Percentiles rank a stretch among this genome's conserved stretches.
Evolutionary conservation across 345 rosid species (phyloP).

Genomic region (Noccaea caerulescens): DNA sequence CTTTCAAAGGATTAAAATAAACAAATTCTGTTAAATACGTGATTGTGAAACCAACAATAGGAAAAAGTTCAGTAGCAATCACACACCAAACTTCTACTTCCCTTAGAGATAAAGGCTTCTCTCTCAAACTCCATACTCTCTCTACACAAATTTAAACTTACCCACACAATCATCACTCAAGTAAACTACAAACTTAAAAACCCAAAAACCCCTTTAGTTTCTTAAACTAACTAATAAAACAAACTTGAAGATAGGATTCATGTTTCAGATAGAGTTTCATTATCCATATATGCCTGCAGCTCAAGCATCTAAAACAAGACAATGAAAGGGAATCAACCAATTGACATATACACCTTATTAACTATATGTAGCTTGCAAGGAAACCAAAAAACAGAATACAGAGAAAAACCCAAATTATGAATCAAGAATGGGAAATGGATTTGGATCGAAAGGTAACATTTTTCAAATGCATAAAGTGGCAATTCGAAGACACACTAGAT

Average conservation of each 20-base stretch:
- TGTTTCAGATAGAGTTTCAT: slow-evolving; percentile 53
- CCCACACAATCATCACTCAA: slow-evolving; percentile 30
- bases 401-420: slow-evolving; percentile 5
- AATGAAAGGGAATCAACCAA: slow-evolving; percentile 43
- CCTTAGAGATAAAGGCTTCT: slow-evolving; percentile 49
- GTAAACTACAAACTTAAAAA: slow-evolving; percentile 30
- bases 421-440: slow-evolving; percentile 49
- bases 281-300: slow-evolving; percentile 59
- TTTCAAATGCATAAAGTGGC: slow-evolving; percentile 82
- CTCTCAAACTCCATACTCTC: slow-evolving; percentile 22
- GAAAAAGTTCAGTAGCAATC: slow-evolving; percentile 33
- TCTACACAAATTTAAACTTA: slow-evolving; percentile 7
- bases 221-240: slow-evolving; percentile 5
- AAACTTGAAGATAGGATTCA: slow-evolving; percentile 13
- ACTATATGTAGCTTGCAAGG: slow-evolving; percentile 31
- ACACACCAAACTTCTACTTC: slow-evolving; percentile 45
- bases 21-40: slow-evolving; percentile 28
- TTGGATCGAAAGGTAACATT: slow-evolving; percentile 52
- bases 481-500: slow-evolving; percentile 79
- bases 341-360: slow-evolving; percentile 15
- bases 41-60: slow-evolving; percentile 2
- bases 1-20: neutral
- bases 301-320: slow-evolving; percentile 52
- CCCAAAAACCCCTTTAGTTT: neutral
- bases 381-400: slow-evolving; percentile 17